Evolutionary conservation across 805 yeast species (phyloP).

Genomic region (Saturnispora kantuleensis): DNA sequence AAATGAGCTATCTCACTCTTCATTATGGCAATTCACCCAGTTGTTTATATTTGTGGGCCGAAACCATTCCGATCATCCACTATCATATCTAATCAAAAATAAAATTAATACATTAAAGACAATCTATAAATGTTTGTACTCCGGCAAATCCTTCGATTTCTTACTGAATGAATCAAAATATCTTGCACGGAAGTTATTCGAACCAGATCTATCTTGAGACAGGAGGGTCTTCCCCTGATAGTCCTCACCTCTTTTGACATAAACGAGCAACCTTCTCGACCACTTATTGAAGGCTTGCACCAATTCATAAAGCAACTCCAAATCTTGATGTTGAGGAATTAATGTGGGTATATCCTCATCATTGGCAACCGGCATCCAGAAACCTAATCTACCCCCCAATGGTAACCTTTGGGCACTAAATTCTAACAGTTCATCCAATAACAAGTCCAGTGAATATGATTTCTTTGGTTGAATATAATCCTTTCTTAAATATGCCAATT

Average conservation of each 20-base stretch:
- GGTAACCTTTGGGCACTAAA: conserved; percentile 69
- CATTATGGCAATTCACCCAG: too few relatives aligned
- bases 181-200: conserved; percentile 61
- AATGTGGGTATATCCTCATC: conserved; percentile 51
- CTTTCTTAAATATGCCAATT: conserved; percentile 60
- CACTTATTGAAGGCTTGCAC: conserved; percentile 89
- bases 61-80: too few relatives aligned
- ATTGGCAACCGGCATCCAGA: conserved; percentile 98
- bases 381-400: conserved; percentile 70
- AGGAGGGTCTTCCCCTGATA: conserved; percentile 42
- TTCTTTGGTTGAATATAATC: conserved; percentile 91
- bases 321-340: conserved; percentile 68
- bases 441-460: conserved; percentile 69
- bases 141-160: conserved; percentile 7
- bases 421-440: conserved; percentile 66
- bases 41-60: too few relatives aligned
- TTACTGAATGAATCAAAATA: conserved; percentile 55
- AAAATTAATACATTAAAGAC: too few relatives aligned
- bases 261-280: conserved; percentile 81
- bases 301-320: conserved; percentile 62
- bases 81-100: too few relatives aligned
- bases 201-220: conserved; percentile 33
- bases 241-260: conserved; percentile 48
- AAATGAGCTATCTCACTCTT: too few relatives aligned
- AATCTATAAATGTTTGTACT: neutral